Conservation (phyloP, 108 stramenopile species). For the Fragilaria crotonensis region DNA sequence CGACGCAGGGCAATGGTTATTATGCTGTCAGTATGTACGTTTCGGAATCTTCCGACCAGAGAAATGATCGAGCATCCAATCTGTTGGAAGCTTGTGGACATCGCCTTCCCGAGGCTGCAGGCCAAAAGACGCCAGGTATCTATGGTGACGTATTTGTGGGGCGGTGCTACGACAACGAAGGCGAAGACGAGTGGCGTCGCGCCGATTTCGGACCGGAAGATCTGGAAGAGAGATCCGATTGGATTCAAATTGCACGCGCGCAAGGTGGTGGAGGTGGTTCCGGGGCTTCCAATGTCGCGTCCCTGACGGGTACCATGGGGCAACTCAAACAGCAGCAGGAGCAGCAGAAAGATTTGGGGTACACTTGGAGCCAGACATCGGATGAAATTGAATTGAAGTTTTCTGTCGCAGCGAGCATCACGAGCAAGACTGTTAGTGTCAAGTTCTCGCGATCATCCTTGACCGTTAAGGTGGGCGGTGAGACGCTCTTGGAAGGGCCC, state of each 20-base stretch:
- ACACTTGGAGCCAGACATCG: constrained; percentile 60
- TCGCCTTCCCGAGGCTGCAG: constrained; percentile 11
- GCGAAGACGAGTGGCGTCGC: constrained; percentile 59
- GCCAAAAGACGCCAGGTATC: constrained; percentile 32
- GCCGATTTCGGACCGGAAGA: constrained; percentile 50
- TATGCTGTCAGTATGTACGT: constrained; percentile 67
- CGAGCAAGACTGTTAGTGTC: constrained; percentile 56
- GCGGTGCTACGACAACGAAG: constrained; percentile 63
- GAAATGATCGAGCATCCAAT: constrained; percentile 51
- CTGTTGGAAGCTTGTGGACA: constrained; percentile 62
- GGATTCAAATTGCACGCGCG: constrained; percentile 43
- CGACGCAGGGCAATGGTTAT: constrained; percentile 37
- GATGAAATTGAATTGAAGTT: constrained; percentile 72
- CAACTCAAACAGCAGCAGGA: constrained; percentile 10
- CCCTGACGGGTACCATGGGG: constrained; percentile 24
- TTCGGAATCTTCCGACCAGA: constrained; percentile 38
- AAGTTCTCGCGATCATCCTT: constrained; percentile 41
- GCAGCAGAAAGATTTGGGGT: constrained; percentile 23
- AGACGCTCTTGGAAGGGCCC: constrained; percentile 30
- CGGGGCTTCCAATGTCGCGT: constrained; percentile 21
- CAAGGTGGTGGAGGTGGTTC: constrained; percentile 53
- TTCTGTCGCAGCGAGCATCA: constrained; percentile 36
- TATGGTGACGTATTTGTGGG: constrained; percentile 77
- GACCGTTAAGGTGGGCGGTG: constrained; percentile 48
- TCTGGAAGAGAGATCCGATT: constrained; percentile 25